Conservation (phyloP, 2,329 filamentous ascomycete genomes). For the Fonsecaea nubica region DNA sequence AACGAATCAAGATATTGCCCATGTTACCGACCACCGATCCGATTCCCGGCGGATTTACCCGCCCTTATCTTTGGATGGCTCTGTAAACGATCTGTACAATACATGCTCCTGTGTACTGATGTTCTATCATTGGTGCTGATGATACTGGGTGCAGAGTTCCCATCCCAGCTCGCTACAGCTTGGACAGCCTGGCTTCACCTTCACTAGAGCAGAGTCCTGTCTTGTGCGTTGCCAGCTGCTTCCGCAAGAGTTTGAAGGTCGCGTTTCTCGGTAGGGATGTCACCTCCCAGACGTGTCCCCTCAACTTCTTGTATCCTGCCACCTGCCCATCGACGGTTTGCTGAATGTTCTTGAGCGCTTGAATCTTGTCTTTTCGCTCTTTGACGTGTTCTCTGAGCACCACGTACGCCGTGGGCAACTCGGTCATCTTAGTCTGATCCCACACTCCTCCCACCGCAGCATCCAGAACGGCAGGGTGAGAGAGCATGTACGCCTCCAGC, state of each 20-base stretch:
- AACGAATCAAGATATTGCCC: not conserved
- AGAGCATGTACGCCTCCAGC: slow-evolving; percentile 62
- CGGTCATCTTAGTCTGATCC: slow-evolving; percentile 51
- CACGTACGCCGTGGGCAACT: slow-evolving; percentile 71
- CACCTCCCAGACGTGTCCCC: slow-evolving; percentile 22
- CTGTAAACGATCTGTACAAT: not conserved
- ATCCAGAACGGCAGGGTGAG: slow-evolving; percentile 60
- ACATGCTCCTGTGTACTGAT: not conserved
- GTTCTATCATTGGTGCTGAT: not conserved
- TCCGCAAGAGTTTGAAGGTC: slow-evolving; percentile 21
- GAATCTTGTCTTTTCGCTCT: slow-evolving; percentile 55
- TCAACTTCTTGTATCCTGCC: slow-evolving; percentile 45
- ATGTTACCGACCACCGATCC: slow-evolving; percentile 2
- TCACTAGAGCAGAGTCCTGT: slow-evolving; percentile 13
- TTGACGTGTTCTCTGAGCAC: slow-evolving; percentile 58
- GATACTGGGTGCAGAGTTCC: not conserved
- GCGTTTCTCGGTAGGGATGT: slow-evolving; percentile 14
- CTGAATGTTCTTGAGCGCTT: slow-evolving; percentile 49
- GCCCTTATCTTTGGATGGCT: not conserved
- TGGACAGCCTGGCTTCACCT: not conserved
- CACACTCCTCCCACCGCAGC: slow-evolving; percentile 69
- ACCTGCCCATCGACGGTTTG: slow-evolving; percentile 46
- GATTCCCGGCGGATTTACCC: slow-evolving; percentile 16
- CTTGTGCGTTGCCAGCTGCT: slow-evolving; percentile 19
- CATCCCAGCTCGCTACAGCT: not conserved